Evolutionary conservation across 108 stramenopile species (phyloP), one percentile per base, ranked within the genome.

Genomic region (Cylindrotheca fusiformis): DNA sequence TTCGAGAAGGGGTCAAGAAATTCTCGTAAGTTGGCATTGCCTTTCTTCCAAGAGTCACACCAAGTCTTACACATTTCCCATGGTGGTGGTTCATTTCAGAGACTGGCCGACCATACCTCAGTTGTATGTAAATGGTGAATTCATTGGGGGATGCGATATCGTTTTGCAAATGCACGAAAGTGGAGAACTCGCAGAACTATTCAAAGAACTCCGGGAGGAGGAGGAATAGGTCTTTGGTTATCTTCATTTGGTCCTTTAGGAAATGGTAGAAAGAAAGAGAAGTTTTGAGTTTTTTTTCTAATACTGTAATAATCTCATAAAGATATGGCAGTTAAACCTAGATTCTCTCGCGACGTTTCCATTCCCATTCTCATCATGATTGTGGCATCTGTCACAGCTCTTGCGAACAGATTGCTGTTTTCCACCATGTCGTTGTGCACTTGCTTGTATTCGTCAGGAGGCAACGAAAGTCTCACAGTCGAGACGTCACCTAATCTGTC

Each of bases 131-230:
- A 79, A 86, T 60, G 96, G 96, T 19, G 98, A 98, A 65, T 98
- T 98, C 67, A 78, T 98, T 53, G 98, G 98, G 8, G 98, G 98
- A 14, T 93, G 91, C 61, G 98, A 98, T 75, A 97, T 98, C 73
- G 68, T 98, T 19, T 78, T 68, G 22, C 79, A 90, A 55, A 87
- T 98, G 93, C 81, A 95, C 52, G 86, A 95, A 58, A 83, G 78
- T 55, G 98, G 98, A 22, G 96, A 97, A 67, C 72, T 98, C 18
- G 67, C 68, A 44, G 94, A 88, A 19, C 55, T 97, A 52, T 60
- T 98, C 22, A 80, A 91, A 49, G 86, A 69, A 26, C 74, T 32
- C 6, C 74, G 57, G 36, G 55, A 56, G 29, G 70, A 30, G 24
- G 28, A 70, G 52, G 61, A 52, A 26, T 20, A 63, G 26, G n/a